Base-by-base conservation (phyloP, 2,329 filamentous ascomycete genomes). In the Rhinocladiella mackenziei region DNA sequence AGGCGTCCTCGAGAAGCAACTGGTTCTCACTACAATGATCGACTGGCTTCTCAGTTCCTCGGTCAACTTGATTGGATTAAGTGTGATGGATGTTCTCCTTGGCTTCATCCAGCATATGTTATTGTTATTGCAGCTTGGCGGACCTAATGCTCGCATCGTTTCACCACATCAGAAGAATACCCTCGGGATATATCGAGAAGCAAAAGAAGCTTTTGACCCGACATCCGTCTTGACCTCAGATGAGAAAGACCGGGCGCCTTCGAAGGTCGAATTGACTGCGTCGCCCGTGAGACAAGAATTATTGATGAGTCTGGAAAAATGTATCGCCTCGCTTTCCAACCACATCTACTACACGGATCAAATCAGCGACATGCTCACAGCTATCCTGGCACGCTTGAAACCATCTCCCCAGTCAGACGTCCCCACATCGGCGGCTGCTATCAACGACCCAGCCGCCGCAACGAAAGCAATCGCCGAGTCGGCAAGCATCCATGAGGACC, bases 291-390 rank as follows among this genome's bases (percentile, higher is more conserved):
- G 82, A 37, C 74, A 75, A 51, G 76, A 82, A 54, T 72, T 96
- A 11, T 69, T 95, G 19, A 65, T 72, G 23, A 78, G 82, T 22
- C 75, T 97, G 11, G 83, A 92, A 62, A 75, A 78, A 55, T 94
- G 87, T 65, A 89, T 96, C 50, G 88, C 88, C n/a, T 81, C 89
- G 61, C 72, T 98, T 19, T 89, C 89, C 2, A 95, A 87, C 1
- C 92, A 98, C 60, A 83, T 96, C 22, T 98, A 98, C 70, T 98
- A 98, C 62, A 86, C 86, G 1, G 91, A 97, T 57, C 92, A 98
- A 65, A 87, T 97, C 43, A 82, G 86, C 1, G 92, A 98, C 65
- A 96, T 97, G 88, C 81, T 96, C 39, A 77, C 81, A 14, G 81
- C 87, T 1, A 83, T 97, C 32, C 69, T 97, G 11, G 70, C 78